Conservation (phyloP, 139 green algal species). For the Parachlorella kessleri region DNA sequence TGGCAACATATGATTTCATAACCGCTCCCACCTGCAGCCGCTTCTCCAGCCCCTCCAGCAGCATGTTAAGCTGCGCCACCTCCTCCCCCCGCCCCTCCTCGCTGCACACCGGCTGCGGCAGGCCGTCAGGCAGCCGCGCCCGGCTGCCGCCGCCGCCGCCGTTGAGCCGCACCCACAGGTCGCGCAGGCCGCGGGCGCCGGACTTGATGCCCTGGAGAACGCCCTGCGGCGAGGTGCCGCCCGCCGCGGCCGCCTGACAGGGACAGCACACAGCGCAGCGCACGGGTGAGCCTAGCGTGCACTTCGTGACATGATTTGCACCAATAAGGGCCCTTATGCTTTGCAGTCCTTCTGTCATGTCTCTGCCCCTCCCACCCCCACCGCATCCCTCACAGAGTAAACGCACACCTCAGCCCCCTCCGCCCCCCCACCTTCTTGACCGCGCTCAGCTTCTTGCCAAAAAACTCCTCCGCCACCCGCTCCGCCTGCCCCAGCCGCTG, state of each 20-base stretch:
- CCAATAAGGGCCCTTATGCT: too few species aligned
- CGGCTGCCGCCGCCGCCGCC: slow-evolving; percentile 11
- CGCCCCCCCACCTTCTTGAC: not conserved
- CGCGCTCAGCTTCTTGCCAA: slow-evolving; percentile 25
- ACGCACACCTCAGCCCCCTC: too few species aligned
- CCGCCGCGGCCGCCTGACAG: too few species aligned
- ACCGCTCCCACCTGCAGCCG: slow-evolving; percentile 45
- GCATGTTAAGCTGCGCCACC: slow-evolving; percentile 53
- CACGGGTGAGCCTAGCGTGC: too few species aligned
- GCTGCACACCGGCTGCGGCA: slow-evolving; percentile 56
- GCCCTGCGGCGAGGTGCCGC: slow-evolving; percentile 44
- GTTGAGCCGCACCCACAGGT: slow-evolving; percentile 84
- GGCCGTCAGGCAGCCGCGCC: slow-evolving; percentile 32
- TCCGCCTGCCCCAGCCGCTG: slow-evolving; percentile 69
- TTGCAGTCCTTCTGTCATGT: too few species aligned
- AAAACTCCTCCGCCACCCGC: slow-evolving; percentile 72
- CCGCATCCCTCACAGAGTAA: too few species aligned
- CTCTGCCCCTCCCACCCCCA: too few species aligned
- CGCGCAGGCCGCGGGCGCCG: slow-evolving; percentile 15
- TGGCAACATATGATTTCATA: too few species aligned
- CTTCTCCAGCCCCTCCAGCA: slow-evolving; percentile 81
- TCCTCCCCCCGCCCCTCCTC: slow-evolving; percentile 36
- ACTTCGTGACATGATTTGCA: too few species aligned
- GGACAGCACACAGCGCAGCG: too few species aligned
- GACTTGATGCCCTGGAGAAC: slow-evolving; percentile 56